These are phyloP conservation scores for Ormosia semicastrata DNA, from an alignment of 306 rosid genomes.

Conservation along the genomic window DNA sequence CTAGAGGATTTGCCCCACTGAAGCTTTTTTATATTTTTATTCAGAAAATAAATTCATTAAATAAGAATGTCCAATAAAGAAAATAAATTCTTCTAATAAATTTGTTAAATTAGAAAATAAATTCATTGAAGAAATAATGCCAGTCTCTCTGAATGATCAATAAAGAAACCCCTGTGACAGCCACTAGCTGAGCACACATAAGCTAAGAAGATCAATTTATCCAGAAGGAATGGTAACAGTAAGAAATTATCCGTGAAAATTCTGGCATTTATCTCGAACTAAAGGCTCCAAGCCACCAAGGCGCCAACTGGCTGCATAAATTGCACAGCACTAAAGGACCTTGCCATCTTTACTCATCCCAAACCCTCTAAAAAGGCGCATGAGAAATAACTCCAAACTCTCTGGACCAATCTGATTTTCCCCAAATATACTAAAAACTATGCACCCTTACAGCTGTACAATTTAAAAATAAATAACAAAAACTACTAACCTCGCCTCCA, in stretches of 20 bases:
- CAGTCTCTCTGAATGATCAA: neutral
- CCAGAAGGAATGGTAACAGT: neutral
- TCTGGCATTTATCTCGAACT: slow-evolving; percentile 1
- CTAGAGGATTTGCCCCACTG: neutral
- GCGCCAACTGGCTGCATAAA: slow-evolving; percentile 1
- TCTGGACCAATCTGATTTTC: neutral
- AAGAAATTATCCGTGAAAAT: slow-evolving; percentile 21
- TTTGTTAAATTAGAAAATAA: too few relatives aligned
- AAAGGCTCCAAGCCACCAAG: slow-evolving; percentile 10
- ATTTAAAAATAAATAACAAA: slow-evolving; percentile 11
- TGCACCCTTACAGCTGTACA: neutral
- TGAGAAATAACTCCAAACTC: neutral
- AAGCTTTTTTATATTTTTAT: neutral
- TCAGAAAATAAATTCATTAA: neutral
- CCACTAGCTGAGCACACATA: neutral
- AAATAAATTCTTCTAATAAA: neutral
- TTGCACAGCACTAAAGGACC: neutral
- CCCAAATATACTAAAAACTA: neutral
- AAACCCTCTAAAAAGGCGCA: neutral
- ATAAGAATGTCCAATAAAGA: neutral
- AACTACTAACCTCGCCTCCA: slow-evolving; percentile 85
- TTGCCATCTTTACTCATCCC: neutral
- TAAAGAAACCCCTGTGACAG: neutral
- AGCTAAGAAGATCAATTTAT: neutral
- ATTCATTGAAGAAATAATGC: neutral